Evolutionary conservation across 2,329 filamentous ascomycete species (phyloP), one percentile per base, ranked within the genome.

Genomic region (Huntiella omanensis): DNA sequence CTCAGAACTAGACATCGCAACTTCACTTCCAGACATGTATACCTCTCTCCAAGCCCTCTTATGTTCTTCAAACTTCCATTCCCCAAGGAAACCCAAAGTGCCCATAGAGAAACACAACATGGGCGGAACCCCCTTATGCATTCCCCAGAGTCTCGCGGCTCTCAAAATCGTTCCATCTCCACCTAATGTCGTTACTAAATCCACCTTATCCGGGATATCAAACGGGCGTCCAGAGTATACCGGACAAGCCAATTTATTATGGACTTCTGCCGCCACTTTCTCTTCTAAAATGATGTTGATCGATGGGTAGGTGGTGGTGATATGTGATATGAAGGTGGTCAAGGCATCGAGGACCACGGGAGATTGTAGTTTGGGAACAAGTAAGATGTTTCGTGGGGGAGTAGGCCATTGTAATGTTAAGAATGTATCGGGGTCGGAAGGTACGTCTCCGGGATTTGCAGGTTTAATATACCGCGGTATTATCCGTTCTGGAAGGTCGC

Each of bases 81-180:
- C 88, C 12, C 88, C 87, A 5, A 98, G 65, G 54, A 98, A 98
- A 0, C 91, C 91, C 1, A 98, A 66, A 0, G 88, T 92, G 4
- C 91, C 91, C 84, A 98, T 95, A 58, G 86, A 93, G 58, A 98
- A 98, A 1, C 84, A 86, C 5, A 98, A 67, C 33, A 98, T 82
- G 0, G 91, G 91, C 0, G 91, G 91, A 0, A 98, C 88, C 38
- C 77, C 76, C 2, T 73, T 69, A 39, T 83, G 77, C 34, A 83
- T 80, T 49, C 85, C 85, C 63, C 92, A 56, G 15, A 57, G 70
- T 46, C 82, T 87, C 2, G 84, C 81, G 0, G 86, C 86, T 50
- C 83, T 82, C 40, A 94, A 63, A 46, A 94, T 88, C 2, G 86
- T 94, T 50, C 86, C 86, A 60, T 98, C 91, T 37, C 91, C 91